Evolutionary conservation across 129 eudicot species (phyloP), one percentile per base, ranked within the genome.

Genomic region (Artemisia argyi): DNA sequence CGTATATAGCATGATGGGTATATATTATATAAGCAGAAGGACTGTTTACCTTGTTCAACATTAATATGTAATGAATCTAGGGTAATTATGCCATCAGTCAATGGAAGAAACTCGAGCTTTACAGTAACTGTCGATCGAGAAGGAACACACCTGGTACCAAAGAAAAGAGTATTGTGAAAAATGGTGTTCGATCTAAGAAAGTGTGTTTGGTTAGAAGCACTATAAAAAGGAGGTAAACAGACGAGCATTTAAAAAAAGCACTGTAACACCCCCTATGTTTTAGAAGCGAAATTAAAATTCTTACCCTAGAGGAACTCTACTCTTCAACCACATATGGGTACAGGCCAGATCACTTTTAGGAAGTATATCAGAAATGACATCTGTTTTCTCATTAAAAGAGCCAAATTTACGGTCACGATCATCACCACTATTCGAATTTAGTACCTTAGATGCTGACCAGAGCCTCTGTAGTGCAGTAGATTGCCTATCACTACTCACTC

Each of bases 301-400:
- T 77, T 92, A 92, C 98, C 98, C 98, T 28, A 92, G 76, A 39
- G 96, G 98, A 80, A 86, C 93, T 85, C 85, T 85, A 70, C 91
- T 92, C 84, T 92, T 91, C 80, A 92, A 83, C 96, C 95, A 92
- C 73, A 92, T 69, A 78, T 92, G 98, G 19, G 91, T 89, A 70
- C 87, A 72, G 56, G 82, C 91, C 83, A 79, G 66, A 75, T 85
- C 91, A 62, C 80, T 82, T 17, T 72, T 72, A 19, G 91, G 91
- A 61, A 78, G 83, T 22, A 72, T 89, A 71, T 90, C 85, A 54
- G 88, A 68, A 46, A 82, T 30, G 50, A 83, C 68, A 64, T 68
- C 14, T 53, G 73, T 35, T 60, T 80, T 80, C 67, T 87, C 86
- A 19, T 46, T 73, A 19, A 69, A 39, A 56, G 79, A 69, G 65